These are phyloP conservation scores for Stromatinia cepivora DNA, from an alignment of 2,329 filamentous ascomycete species.

Conservation along the genomic window DNA sequence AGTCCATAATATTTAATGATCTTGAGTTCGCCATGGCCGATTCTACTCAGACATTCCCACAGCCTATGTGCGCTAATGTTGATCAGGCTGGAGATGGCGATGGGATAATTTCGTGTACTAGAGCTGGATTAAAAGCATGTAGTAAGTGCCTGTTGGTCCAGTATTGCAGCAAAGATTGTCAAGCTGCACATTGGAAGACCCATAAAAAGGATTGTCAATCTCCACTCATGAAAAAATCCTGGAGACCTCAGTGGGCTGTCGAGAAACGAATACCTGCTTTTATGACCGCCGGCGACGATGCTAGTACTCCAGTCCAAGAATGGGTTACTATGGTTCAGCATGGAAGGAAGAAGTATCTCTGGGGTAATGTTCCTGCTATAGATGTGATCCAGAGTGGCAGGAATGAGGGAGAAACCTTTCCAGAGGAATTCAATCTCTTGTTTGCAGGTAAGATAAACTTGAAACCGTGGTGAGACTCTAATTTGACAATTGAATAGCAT, in stretches of 20 bases:
- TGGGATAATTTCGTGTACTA: background rate
- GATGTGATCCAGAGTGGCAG: background rate
- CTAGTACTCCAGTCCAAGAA: background rate
- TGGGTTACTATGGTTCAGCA: background rate
- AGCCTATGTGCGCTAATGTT: conserved; percentile 9
- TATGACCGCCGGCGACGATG: conserved; percentile 21
- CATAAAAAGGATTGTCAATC: conserved; percentile 21
- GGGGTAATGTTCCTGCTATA: conserved; percentile 22
- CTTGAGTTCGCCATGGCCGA: background rate
- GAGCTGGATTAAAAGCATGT: background rate
- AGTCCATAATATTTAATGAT: background rate
- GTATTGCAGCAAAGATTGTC: conserved; percentile 42
- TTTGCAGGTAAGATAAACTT: conserved; percentile 3
- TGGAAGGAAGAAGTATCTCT: conserved; percentile 18
- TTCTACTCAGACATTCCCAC: background rate
- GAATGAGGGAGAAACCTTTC: conserved; percentile 11
- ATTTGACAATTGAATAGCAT: conserved; percentile 30
- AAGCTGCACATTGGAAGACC: conserved; percentile 3
- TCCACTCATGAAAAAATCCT: conserved; percentile 13
- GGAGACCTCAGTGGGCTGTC: conserved; percentile 8
- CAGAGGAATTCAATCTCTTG: conserved; percentile 5
- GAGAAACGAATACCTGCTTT: conserved; percentile 29
- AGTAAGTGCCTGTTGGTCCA: conserved; percentile 20
- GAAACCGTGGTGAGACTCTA: background rate
- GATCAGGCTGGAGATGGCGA: background rate